A percentile compares a stretch with the other conserved stretches of the same genome.
Conservation (phyloP, 345 rosid genomes). For the Psidium guajava region DNA sequence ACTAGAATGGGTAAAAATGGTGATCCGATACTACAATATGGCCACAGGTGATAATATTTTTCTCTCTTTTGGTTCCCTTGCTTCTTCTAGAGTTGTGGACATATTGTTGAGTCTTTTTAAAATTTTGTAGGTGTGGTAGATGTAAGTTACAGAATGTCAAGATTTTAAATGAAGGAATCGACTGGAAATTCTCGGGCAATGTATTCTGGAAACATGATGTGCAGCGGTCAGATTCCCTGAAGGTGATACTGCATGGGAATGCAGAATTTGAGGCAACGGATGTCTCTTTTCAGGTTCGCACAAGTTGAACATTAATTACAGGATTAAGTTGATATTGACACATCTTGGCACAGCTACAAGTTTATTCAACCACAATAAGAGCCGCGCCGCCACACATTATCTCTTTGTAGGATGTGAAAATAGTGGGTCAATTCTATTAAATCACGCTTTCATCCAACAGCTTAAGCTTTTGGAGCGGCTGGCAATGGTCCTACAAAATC, state of each 20-base stretch:
- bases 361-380: not conserved
- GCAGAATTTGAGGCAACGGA: conserved; percentile 84
- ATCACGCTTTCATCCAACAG: too few species aligned
- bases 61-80: not conserved
- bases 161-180: conserved; percentile 65
- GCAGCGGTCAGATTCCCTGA: conserved; percentile 47
- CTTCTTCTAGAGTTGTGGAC: not conserved
- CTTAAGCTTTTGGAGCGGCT: too few species aligned
- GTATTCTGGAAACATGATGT: conserved; percentile 86
- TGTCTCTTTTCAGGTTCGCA: conserved; percentile 57
- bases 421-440: not conserved
- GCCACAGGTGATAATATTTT: conserved; percentile 35
- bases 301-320: not conserved
- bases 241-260: conserved; percentile 72
- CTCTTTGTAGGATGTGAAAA: not conserved
- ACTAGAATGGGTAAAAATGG: conserved; percentile 27
- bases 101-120: not conserved
- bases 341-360: not conserved
- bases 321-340: not conserved
- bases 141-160: conserved; percentile 68
- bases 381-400: not conserved
- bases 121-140: conserved; percentile 66
- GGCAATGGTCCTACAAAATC: too few species aligned
- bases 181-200: conserved; percentile 63
- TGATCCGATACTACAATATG: conserved; percentile 60